phyloP scores from a whole-genome alignment of 371 early-diverging fungal genomes.

The Capillidium heterosporum region DNA sequence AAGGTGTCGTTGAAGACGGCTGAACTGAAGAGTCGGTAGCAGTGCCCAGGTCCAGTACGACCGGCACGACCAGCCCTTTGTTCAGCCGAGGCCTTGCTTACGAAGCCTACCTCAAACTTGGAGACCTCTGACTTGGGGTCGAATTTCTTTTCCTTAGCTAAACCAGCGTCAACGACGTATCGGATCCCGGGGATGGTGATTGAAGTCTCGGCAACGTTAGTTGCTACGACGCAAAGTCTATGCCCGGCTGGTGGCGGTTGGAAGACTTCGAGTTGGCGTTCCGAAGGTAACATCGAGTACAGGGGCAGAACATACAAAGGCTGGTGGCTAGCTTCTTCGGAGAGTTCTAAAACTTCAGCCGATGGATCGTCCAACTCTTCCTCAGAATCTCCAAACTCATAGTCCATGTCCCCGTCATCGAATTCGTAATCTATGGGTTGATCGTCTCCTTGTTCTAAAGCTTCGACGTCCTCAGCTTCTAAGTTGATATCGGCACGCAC shows the following conservation, averaged over 20 bases:
- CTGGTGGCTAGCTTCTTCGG: slow-evolving; percentile 4
- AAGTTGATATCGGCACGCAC: slow-evolving; percentile 14
- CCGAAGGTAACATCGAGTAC: slow-evolving; percentile 78
- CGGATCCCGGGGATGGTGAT: slow-evolving; percentile 93
- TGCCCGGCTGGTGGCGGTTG: slow-evolving; percentile 69
- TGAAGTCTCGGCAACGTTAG: slow-evolving; percentile 98
- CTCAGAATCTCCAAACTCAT: slow-evolving; percentile 14
- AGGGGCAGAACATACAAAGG: slow-evolving; percentile 78
- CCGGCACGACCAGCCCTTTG: slow-evolving; percentile 96
- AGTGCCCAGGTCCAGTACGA: slow-evolving; percentile 90
- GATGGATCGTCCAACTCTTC: slow-evolving; percentile 18
- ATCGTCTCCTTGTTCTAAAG: slow-evolving; percentile 8
- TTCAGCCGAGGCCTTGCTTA: slow-evolving; percentile 87
- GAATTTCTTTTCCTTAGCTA: slow-evolving; percentile 78
- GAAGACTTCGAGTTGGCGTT: slow-evolving; percentile 79
- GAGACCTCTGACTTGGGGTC: slow-evolving; percentile 69
- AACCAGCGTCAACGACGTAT: slow-evolving; percentile 97
- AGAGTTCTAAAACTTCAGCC: slow-evolving; percentile 4
- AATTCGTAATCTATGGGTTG: slow-evolving; percentile 28
- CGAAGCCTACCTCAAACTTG: slow-evolving; percentile 77
- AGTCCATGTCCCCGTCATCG: slow-evolving; percentile 36
- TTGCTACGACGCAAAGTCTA: slow-evolving; percentile 91
- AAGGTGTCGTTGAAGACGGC: slow-evolving; percentile 88
- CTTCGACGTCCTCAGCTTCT: slow-evolving; percentile 17
- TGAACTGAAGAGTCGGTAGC: slow-evolving; percentile 92